These are phyloP conservation scores for Dactylellina leptospora DNA, from an alignment of 2,329 filamentous ascomycete species.

Conservation along the genomic window DNA sequence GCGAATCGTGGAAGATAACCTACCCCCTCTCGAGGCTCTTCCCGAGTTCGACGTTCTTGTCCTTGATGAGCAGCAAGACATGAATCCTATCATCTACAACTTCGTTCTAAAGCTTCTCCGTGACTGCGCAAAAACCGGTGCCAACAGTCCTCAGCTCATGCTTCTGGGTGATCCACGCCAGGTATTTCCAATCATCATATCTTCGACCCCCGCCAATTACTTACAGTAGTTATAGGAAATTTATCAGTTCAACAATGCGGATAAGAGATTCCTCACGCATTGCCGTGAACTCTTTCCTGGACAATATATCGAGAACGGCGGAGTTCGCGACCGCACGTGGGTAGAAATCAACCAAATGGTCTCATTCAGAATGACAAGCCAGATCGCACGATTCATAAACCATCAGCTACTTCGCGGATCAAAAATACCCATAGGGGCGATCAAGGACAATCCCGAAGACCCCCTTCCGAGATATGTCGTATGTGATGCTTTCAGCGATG, in stretches of 20 bases:
- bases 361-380: slow-evolving; percentile 48
- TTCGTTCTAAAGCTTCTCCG: slow-evolving; percentile 51
- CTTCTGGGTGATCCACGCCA: slow-evolving; percentile 53
- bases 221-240: slow-evolving; percentile 32
- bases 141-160: slow-evolving; percentile 34
- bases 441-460: slow-evolving; percentile 31
- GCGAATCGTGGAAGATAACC: slow-evolving; percentile 48
- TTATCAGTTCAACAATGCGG: slow-evolving; percentile 54
- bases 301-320: slow-evolving; percentile 24
- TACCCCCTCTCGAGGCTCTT: slow-evolving; percentile 27
- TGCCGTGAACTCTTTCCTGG: slow-evolving; percentile 39
- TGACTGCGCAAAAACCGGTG: slow-evolving; percentile 33
- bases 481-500: slow-evolving; percentile 33
- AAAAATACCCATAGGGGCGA: slow-evolving; percentile 24
- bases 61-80: slow-evolving; percentile 55
- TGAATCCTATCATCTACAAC: slow-evolving; percentile 53
- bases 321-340: slow-evolving; percentile 34
- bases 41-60: slow-evolving; percentile 51
- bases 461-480: slow-evolving; percentile 52
- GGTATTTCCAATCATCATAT: slow-evolving; percentile 12
- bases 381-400: slow-evolving; percentile 47
- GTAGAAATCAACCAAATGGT: slow-evolving; percentile 40
- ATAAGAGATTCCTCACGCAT: slow-evolving; percentile 51
- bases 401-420: slow-evolving; percentile 35
- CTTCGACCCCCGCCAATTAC: background rate